Base-by-base conservation (phyloP, 176 grass and related monocot genomes). In the Rhipidocladum racemiflorum region DNA sequence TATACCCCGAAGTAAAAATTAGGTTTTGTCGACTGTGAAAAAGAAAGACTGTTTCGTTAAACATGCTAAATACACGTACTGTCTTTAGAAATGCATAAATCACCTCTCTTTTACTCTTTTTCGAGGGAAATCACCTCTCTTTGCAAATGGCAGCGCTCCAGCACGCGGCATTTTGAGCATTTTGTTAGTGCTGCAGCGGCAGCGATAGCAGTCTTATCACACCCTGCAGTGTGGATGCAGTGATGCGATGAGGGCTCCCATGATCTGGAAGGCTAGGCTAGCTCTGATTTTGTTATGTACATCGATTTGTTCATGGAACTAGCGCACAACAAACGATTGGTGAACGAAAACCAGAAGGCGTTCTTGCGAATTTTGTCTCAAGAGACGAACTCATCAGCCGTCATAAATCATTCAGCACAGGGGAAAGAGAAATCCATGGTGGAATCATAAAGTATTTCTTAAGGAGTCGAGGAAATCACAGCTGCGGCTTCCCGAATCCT, bases 301-400 rank as follows among this genome's bases (percentile, higher is more conserved):
- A 27, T 15, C 39, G 16, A 16, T 81, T 89, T 85, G 55, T 82
- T 64, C 20, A 50, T 39, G 46, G 48, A 82, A 72, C 61, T 38
- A 71, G 32, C 60, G 53, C 23, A 5, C 72, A 2, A 4, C 6
- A 72, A 43, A 32, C 76, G 48, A 84, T 65, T 38, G 2, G 4
- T 4, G 35, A 54, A 44, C 3, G 57, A 28, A 83, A 82, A 54
- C 21, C 35, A 30, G 43, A 9, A 39, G 30, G 30, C 16, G 30
- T 53, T 40, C 59, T 51, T 40, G 30, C 30, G 1, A 25, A 38
- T 65, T 40, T 15, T 50, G 39, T 61, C 14, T 68, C 65, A 20
- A 12, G 79, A 7, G 25, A 85, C 77, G 32, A 71, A 83, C 20
- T 81, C 76, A 81, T 69, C 14, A 6, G 45, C 51, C 27, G 40